Evolutionary conservation across 495 filamentous ascomycete genomes (phyloP).

Genomic region (Penicillium soppii): DNA sequence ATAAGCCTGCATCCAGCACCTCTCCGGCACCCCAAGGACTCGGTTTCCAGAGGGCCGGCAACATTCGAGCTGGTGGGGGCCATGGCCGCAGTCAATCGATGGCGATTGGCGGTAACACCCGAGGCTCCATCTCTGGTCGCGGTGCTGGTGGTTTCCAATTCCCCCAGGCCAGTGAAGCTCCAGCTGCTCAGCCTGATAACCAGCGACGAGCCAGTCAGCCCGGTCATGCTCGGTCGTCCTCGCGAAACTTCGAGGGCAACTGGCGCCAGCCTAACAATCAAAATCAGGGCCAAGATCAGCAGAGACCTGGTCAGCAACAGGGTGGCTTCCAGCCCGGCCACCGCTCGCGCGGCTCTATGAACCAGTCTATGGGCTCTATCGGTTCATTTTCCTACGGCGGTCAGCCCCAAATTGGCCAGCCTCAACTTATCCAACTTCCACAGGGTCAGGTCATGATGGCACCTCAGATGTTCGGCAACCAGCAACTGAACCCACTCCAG

Average conservation of each 20-base stretch:
- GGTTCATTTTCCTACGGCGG: conserved; percentile 86
- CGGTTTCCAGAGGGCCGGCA: conserved; percentile 50
- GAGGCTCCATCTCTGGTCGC: conserved; percentile 53
- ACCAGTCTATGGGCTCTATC: conserved; percentile 80
- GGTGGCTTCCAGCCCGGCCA: conserved; percentile 87
- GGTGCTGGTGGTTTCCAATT: conserved; percentile 71
- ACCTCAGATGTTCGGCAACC: conserved; percentile 73
- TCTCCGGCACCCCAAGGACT: conserved; percentile 41
- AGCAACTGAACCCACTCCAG: conserved; percentile 87
- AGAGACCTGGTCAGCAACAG: conserved; percentile 60
- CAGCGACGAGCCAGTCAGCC: conserved; percentile 66
- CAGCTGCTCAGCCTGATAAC: conserved; percentile 60
- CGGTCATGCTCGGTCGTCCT: conserved; percentile 73
- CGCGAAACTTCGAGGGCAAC: conserved; percentile 95
- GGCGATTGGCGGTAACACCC: conserved; percentile 59
- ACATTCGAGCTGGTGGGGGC: conserved; percentile 47
- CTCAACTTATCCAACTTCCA: conserved; percentile 83
- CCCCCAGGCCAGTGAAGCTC: conserved; percentile 57
- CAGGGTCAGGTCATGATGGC: conserved; percentile 78
- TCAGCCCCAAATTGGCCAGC: conserved; percentile 89
- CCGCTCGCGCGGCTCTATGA: conserved; percentile 79
- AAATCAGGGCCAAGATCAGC: conserved; percentile 50
- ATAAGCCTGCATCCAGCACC: conserved; percentile 35
- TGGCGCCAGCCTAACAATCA: conserved; percentile 89
- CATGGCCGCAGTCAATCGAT: conserved; percentile 71